phyloP scores from a whole-genome alignment of 2,329 filamentous ascomycete species.

The Colletotrichum destructivum region DNA sequence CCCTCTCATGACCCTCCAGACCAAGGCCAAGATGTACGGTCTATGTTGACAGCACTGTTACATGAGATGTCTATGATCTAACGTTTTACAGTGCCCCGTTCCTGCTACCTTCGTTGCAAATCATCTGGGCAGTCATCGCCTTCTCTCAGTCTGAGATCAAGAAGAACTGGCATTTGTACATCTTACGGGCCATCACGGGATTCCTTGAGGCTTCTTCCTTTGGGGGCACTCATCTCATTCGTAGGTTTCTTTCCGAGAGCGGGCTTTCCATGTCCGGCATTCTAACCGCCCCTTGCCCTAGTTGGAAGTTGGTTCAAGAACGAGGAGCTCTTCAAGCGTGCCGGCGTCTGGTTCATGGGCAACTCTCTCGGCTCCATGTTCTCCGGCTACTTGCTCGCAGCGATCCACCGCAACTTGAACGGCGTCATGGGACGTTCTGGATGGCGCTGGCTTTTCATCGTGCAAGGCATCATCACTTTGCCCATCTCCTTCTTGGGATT shows the following conservation, averaged over 20 bases:
- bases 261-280: slow-evolving; percentile 39
- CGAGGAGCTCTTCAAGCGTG: slow-evolving; percentile 64
- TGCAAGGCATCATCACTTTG: slow-evolving; percentile 52
- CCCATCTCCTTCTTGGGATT: slow-evolving; percentile 44
- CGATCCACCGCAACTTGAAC: slow-evolving; percentile 67
- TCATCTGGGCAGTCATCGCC: slow-evolving; percentile 47
- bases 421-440: slow-evolving; percentile 60
- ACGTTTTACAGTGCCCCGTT: slow-evolving; percentile 44
- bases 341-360: slow-evolving; percentile 63
- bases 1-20: slow-evolving; percentile 51
- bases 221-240: slow-evolving; percentile 49
- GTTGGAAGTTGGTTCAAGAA: slow-evolving; percentile 61
- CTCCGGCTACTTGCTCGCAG: slow-evolving; percentile 69
- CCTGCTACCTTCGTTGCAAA: slow-evolving; percentile 45
- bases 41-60: rapidly evolving
- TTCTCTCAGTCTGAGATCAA: slow-evolving; percentile 47
- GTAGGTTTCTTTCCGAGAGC: slow-evolving; percentile 50
- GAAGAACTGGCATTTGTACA: slow-evolving; percentile 46
- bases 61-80: not conserved
- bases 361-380: slow-evolving; percentile 69
- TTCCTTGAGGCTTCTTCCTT: slow-evolving; percentile 48
- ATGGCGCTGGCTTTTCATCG: slow-evolving; percentile 59
- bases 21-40: slow-evolving; percentile 47
- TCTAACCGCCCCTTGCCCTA: slow-evolving; percentile 48
- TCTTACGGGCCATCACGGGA: slow-evolving; percentile 43